These are phyloP conservation scores for Coniochaeta sp. DNA, from an alignment of 2,329 filamentous ascomycete genomes.

Conservation along the genomic window DNA sequence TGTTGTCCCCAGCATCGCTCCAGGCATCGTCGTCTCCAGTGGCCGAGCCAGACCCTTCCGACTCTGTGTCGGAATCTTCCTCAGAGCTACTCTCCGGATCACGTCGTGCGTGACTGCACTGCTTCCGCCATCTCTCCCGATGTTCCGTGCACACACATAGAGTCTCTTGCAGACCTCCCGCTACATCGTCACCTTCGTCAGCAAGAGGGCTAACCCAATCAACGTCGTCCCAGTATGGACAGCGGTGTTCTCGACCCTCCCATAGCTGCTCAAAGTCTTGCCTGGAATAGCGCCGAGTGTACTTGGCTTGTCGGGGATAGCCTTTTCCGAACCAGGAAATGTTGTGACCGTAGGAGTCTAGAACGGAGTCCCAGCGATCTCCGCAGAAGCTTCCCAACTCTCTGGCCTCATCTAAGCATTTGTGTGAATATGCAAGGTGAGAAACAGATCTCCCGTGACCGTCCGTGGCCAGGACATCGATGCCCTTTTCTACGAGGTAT, in stretches of 20 bases:
- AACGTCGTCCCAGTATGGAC: not conserved
- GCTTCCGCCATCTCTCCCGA: too few species aligned
- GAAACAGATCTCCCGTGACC: not conserved
- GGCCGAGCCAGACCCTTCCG: too few species aligned
- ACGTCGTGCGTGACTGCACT: too few species aligned
- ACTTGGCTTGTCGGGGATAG: not conserved
- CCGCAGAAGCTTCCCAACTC: not conserved
- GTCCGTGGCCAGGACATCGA: not conserved
- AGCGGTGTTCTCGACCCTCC: not conserved
- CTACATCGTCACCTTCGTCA: not conserved
- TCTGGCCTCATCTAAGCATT: not conserved
- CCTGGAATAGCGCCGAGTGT: not conserved
- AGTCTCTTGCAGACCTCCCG: too few species aligned
- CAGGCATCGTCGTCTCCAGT: too few species aligned
- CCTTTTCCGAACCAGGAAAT: slow-evolving; percentile 1
- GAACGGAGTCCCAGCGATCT: not conserved
- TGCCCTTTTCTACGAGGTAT: not conserved
- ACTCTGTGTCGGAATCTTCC: too few species aligned
- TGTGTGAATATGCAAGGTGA: not conserved
- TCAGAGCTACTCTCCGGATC: too few species aligned
- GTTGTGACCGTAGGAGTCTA: slow-evolving; percentile 5
- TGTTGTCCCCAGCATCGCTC: too few species aligned
- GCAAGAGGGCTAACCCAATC: not conserved
- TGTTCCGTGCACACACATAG: too few species aligned
- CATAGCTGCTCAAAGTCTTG: not conserved